Evolutionary conservation across 805 yeast species (phyloP), one percentile per base, ranked within the genome.

Genomic region (Candida insectalens): DNA sequence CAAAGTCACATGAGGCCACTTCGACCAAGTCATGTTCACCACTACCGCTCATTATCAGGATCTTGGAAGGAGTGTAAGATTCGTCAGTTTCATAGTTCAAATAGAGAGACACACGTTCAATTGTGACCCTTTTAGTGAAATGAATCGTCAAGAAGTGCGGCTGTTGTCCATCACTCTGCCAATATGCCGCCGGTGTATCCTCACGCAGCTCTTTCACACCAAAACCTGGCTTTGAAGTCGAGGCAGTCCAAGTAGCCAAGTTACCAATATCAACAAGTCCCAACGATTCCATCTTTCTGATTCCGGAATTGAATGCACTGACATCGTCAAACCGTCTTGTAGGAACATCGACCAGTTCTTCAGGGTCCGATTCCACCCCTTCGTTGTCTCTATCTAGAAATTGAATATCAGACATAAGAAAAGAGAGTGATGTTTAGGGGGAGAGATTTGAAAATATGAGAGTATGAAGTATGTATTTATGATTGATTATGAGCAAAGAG

Each of bases 161-260:
- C 45, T 80, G 84, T 9, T 70, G 66, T 0, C 96, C 98, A 51
- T 92, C 98, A 29, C 94, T 80, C 55, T 92, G 98, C 99, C 99
- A 92, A 53, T 66, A 89, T 1, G 76, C 59, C 19, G 68, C 65
- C 0, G 89, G 82, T 4, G 76, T 66, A 45, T 80, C 87, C 33
- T 83, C 83, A 20, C 92, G 60, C 5, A 89, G 62, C 45, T 78
- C 78, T n/a, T 60, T 60, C 15, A 84, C 66, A 0, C 92, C 92
- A 45, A 64, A 76, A 0, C 85, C 92, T 7, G 68, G 68, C 46
- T 88, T 89, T 47, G 36, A 59, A 0, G 95, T 80, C 1, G 95
- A 82, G 0, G 84, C 75, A 25, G 75, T 68, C 96, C 96, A 92
- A 17, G 77, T 67, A 0, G 94, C 97, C 14, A 81, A 60, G 13